Evolutionary conservation across 1,284 basidiomycete genomes (phyloP).

Genomic region (Ceratobasidium theobromae): DNA sequence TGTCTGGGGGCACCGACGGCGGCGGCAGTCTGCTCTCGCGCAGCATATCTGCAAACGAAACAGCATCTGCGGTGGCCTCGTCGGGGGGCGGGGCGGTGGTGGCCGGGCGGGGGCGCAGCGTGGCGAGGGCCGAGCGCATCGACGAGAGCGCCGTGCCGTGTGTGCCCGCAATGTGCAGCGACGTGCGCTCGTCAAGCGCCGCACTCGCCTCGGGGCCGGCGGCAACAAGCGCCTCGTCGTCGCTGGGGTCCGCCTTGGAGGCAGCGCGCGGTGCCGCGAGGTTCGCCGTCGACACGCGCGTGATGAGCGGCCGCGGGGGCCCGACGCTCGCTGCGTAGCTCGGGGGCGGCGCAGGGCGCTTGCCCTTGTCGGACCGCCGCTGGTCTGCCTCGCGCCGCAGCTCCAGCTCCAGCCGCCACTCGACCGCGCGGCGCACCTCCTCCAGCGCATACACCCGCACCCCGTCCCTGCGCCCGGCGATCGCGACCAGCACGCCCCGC

Average conservation of each 20-base stretch:
- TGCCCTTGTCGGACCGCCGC: too few species aligned
- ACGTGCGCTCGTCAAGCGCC: constrained; percentile 77
- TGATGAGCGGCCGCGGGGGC: constrained; percentile 25
- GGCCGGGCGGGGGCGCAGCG: constrained; percentile 39
- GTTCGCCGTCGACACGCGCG: constrained; percentile 16
- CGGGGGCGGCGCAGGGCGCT: constrained; percentile 26
- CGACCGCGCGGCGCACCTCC: constrained; percentile 76
- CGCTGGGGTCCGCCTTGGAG: too few species aligned
- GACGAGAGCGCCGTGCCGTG: constrained; percentile 23
- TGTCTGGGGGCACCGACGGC: constrained; percentile 52
- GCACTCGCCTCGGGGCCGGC: constrained; percentile 76
- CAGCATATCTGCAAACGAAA: constrained; percentile 69
- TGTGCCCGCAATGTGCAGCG: constrained; percentile 46
- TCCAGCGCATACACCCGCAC: constrained; percentile 82
- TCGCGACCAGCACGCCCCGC: constrained; percentile 78
- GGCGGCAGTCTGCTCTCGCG: constrained; percentile 76
- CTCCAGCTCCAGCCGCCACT: constrained; percentile 82
- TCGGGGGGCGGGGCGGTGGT: constrained; percentile 45
- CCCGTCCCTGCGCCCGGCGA: constrained; percentile 76
- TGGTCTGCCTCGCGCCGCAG: constrained; percentile 63
- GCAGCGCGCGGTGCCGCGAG: constrained; percentile 40
- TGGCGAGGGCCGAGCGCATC: constrained; percentile 30
- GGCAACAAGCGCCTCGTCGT: constrained; percentile 79
- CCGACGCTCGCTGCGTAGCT: constrained; percentile 30
- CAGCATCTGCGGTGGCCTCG: constrained; percentile 51